Percentiles rank a stretch among this genome's conserved stretches.
Conservation (phyloP, 257 asterid genomes). For the Scutellaria baicalensis region DNA sequence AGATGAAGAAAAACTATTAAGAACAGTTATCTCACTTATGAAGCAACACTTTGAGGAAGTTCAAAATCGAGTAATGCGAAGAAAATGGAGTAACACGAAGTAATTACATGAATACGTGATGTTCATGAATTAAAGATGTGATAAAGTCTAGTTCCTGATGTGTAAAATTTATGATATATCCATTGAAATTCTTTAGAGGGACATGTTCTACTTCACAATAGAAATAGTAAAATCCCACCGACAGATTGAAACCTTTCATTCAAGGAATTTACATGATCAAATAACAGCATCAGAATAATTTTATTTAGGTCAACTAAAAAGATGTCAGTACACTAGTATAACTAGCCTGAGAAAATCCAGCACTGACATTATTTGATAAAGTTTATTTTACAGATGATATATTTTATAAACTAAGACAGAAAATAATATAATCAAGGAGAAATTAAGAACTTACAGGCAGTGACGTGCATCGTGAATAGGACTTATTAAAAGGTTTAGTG, state of each 20-base stretch:
- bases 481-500: conserved; percentile 17
- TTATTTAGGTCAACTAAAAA: conserved; percentile 2
- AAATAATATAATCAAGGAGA: background rate
- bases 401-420: background rate
- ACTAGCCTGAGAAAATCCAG: conserved; percentile 6
- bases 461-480: conserved; percentile 36
- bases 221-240: background rate
- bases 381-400: background rate
- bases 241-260: conserved; percentile 1
- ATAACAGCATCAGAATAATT: conserved; percentile 5
- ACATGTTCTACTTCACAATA: background rate
- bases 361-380: background rate
- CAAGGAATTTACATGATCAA: background rate
- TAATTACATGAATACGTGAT: too few species aligned
- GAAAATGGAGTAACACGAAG: too few species aligned
- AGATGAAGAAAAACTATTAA: background rate
- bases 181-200: background rate
- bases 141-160: background rate
- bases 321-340: background rate
- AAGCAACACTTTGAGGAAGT: background rate
- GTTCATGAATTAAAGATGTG: background rate
- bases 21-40: background rate
- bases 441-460: conserved; percentile 64
- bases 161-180: background rate
- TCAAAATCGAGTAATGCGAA: too few species aligned